phyloP scores from a whole-genome alignment of 768 basidiomycete genomes.

The Asterophora parasitica region DNA sequence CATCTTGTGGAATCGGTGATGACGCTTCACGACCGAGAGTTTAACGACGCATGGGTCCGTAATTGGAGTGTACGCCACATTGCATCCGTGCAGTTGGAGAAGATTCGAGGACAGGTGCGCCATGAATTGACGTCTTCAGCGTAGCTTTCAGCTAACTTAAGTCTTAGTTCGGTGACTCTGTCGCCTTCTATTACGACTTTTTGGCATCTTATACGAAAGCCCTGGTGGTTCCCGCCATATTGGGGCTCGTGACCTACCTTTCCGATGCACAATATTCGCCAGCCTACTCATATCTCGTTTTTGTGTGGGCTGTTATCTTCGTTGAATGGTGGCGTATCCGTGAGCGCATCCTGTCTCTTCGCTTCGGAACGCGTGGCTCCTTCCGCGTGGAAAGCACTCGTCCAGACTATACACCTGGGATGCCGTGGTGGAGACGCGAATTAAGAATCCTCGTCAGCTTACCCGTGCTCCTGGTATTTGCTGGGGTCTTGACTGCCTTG shows the following conservation, averaged over 20 bases:
- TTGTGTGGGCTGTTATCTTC: conserved; percentile 82
- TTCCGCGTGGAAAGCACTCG: conserved; percentile 73
- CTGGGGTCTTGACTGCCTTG: conserved; percentile 59
- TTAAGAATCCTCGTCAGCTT: conserved; percentile 60
- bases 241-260: conserved; percentile 69
- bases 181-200: conserved; percentile 89
- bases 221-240: conserved; percentile 67
- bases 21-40: conserved; percentile 77
- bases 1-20: conserved; percentile 76
- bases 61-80: conserved; percentile 67
- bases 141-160: not conserved
- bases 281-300: conserved; percentile 67
- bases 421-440: conserved; percentile 74
- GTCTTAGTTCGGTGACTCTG: conserved; percentile 64
- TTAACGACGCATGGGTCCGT: conserved; percentile 77
- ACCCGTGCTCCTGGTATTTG: conserved; percentile 73
- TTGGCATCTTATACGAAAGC: conserved; percentile 78
- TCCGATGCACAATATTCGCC: conserved; percentile 71
- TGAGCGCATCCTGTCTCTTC: conserved; percentile 77
- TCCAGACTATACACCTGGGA: conserved; percentile 48
- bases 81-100: conserved; percentile 59
- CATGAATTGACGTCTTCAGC: not conserved
- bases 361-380: conserved; percentile 77
- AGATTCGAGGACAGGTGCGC: conserved; percentile 64
- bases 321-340: conserved; percentile 91